Evolutionary conservation across 805 yeast genomes (phyloP).

Genomic region (Wickerhamiella azyma): DNA sequence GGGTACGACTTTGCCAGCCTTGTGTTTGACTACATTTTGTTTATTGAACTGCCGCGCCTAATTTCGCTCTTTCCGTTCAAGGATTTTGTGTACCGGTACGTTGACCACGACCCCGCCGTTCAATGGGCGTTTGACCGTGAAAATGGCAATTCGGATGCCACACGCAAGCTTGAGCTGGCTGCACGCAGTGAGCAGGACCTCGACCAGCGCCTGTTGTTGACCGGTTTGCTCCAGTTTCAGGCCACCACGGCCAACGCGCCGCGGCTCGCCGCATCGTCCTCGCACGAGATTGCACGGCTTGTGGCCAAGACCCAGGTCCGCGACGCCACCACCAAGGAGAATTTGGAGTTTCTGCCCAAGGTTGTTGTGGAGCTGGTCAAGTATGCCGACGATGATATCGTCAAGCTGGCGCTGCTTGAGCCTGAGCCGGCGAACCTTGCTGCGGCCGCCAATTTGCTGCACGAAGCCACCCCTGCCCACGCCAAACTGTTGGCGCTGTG

Average conservation of each 20-base stretch:
- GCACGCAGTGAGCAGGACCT: neutral
- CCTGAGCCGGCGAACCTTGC: neutral
- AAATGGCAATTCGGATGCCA: neutral
- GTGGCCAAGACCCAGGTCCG: neutral
- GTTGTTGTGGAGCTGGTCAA: neutral
- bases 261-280: neutral
- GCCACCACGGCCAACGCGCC: neutral
- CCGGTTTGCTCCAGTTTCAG: neutral
- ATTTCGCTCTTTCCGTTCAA: neutral
- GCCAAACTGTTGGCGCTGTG: constrained; percentile 1
- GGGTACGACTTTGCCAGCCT: constrained; percentile 5
- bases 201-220: neutral
- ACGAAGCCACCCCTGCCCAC: neutral
- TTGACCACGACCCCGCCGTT: neutral
- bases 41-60: neutral
- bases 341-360: no score
- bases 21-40: constrained; percentile 3
- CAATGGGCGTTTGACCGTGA: constrained; percentile 3
- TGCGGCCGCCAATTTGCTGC: constrained; percentile 1
- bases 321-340: neutral
- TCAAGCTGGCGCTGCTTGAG: neutral
- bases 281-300: neutral
- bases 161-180: neutral
- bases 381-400: neutral
- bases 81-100: neutral